phyloP scores from a whole-genome alignment of 495 filamentous ascomycete genomes.

The Talaromyces wortmannii region DNA sequence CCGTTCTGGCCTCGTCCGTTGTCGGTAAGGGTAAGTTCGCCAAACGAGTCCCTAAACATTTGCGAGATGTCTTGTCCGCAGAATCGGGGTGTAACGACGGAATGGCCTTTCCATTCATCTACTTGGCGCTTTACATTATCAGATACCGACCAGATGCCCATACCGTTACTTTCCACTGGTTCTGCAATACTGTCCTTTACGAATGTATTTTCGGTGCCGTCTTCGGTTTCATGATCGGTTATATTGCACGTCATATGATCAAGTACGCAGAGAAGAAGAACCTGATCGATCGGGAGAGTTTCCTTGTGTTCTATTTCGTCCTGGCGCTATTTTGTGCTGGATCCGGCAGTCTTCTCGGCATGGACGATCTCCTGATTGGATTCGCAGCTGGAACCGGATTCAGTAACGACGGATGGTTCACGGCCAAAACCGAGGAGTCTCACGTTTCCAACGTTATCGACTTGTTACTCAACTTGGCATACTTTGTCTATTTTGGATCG shows the following conservation, averaged over 20 bases:
- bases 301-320: constrained; percentile 97
- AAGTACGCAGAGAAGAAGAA: constrained; percentile 79
- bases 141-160: constrained; percentile 61
- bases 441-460: constrained; percentile 99
- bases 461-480: constrained; percentile 90
- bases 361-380: constrained; percentile 95
- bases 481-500: constrained; percentile 95
- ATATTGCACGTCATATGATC: constrained; percentile 83
- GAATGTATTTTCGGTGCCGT: constrained; percentile 92
- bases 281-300: constrained; percentile 92
- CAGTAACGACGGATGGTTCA: constrained; percentile 99
- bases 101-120: constrained; percentile 99
- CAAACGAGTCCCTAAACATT: constrained; percentile 92
- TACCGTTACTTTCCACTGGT: constrained; percentile 77
- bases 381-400: constrained; percentile 95
- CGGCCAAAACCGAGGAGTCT: constrained; percentile 95
- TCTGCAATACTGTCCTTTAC: constrained; percentile 86
- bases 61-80: constrained; percentile 90
- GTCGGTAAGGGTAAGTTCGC: constrained; percentile 99
- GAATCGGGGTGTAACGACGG: constrained; percentile 99
- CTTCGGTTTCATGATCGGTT: constrained; percentile 84
- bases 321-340: constrained; percentile 95
- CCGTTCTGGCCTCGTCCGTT: constrained; percentile 93
- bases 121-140: constrained; percentile 83
- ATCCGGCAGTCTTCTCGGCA: constrained; percentile 82